Percentiles rank a stretch among this genome's conserved stretches.
Evolutionary conservation across 2,329 filamentous ascomycete genomes (phyloP).

Genomic region (Alternaria sp.): DNA sequence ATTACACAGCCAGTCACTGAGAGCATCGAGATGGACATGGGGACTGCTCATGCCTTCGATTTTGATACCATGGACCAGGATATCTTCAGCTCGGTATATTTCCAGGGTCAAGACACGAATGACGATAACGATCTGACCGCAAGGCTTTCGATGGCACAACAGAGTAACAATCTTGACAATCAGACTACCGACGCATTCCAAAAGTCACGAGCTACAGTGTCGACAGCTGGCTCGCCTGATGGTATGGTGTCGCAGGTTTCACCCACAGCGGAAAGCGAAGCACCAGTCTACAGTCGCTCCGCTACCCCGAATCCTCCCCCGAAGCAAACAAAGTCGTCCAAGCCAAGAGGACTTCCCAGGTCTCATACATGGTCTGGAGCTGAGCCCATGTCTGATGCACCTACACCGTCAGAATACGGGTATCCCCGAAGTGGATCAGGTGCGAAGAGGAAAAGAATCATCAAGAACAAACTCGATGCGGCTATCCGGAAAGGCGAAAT

Average conservation of each 20-base stretch:
- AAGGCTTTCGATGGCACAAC: conserved; percentile 6
- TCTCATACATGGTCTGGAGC: conserved; percentile 51
- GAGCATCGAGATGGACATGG: conserved; percentile 31
- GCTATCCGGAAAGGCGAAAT: conserved; percentile 80
- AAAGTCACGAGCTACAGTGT: conserved; percentile 9
- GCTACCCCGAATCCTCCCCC: conserved; percentile 32
- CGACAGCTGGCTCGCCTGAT: conserved; percentile 33
- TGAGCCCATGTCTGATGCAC: conserved; percentile 45
- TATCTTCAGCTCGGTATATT: conserved; percentile 11
- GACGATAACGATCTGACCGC: conserved; percentile 6
- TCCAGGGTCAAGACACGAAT: conserved; percentile 10
- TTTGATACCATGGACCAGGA: conserved; percentile 18
- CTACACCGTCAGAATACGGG: conserved; percentile 31
- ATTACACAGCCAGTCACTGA: conserved; percentile 29
- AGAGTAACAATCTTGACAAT: neutral
- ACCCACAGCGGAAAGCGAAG: conserved; percentile 29
- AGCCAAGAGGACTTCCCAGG: conserved; percentile 42
- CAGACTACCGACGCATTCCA: conserved; percentile 10
- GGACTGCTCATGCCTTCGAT: conserved; percentile 10
- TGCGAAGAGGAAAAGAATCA: conserved; percentile 72
- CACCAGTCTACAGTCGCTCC: conserved; percentile 32
- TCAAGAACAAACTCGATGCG: conserved; percentile 63
- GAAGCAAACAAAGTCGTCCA: conserved; percentile 28
- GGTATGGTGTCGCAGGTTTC: conserved; percentile 25
- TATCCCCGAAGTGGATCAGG: conserved; percentile 57